phyloP scores from a whole-genome alignment of 768 basidiomycete species.

The Sutorius australiensis region DNA sequence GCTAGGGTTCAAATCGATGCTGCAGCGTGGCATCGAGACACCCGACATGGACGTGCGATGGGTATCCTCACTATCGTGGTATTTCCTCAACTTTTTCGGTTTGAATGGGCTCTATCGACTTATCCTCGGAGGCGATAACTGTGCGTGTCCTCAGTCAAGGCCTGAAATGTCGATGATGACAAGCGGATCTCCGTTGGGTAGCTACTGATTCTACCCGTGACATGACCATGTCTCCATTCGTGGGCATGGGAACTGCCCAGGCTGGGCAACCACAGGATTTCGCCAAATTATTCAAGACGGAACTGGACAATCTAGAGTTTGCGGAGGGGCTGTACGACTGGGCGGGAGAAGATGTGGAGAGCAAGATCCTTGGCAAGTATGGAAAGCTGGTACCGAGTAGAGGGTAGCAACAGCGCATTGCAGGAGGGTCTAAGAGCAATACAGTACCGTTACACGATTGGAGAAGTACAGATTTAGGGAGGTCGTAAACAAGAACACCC shows the following conservation, averaged over 20 bases:
- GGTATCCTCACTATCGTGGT: slow-evolving; percentile 99
- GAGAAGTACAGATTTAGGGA: slow-evolving; percentile 23
- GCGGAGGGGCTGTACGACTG: slow-evolving; percentile 83
- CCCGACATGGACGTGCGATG: slow-evolving; percentile 97
- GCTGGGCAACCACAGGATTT: slow-evolving; percentile 74
- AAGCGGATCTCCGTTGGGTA: slow-evolving; percentile 28
- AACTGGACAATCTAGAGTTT: slow-evolving; percentile 90
- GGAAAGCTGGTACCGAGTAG: slow-evolving; percentile 47
- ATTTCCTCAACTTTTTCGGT: slow-evolving; percentile 98
- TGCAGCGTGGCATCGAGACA: slow-evolving; percentile 93
- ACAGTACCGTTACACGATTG: slow-evolving; percentile 24
- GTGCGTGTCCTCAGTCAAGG: slow-evolving; percentile 42
- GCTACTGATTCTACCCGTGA: slow-evolving; percentile 79
- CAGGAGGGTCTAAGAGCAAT: slow-evolving; percentile 13
- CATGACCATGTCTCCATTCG: slow-evolving; percentile 70
- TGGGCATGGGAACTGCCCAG: slow-evolving; percentile 42
- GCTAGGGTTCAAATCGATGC: slow-evolving; percentile 95
- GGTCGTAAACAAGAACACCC: slow-evolving; percentile 12
- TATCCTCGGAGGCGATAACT: slow-evolving; percentile 84
- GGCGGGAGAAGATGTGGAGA: slow-evolving; percentile 79
- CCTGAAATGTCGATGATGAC: slow-evolving; percentile 14
- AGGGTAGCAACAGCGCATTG: slow-evolving; percentile 24
- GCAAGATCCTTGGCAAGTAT: slow-evolving; percentile 72
- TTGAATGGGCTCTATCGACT: slow-evolving; percentile 94
- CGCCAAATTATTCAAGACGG: slow-evolving; percentile 84